Evolutionary conservation across 2,329 filamentous ascomycete species (phyloP), one percentile per base, ranked within the genome.

Genomic region (Fusarium pilosicola): DNA sequence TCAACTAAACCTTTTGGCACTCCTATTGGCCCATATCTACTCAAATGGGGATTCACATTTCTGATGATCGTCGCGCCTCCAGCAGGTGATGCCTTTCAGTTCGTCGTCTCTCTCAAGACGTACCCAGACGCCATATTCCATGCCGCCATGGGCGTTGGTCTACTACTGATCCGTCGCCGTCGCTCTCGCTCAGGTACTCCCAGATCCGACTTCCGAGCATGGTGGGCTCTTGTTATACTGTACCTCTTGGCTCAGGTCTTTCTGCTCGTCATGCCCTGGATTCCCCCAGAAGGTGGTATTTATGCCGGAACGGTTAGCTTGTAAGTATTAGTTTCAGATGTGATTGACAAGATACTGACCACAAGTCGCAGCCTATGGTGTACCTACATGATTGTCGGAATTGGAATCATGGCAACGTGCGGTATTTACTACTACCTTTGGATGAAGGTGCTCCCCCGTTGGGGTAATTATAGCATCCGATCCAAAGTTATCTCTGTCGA

Each of bases 251-350:
- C 90, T 1, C 88, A 92, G 54, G 63, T 90, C 0, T 93, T 90
- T 71, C 82, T 93, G 42, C 81, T 94, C 7, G 85, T 90, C 24
- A 92, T 93, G 86, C 92, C 92, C 0, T 94, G 92, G 92, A 91
- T 90, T 72, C 92, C 92, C 3, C 92, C 92, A 0, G 83, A 84
- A 2, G 86, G 84, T 1, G 92, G 92, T 0, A 83, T 84, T 0
- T 86, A 87, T 52, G 88, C 87, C 0, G 92, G 91, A 1, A 88
- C 91, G 58, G 91, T 93, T 3, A 91, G 88, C 57, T 94, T 94
- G 80, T 94, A 12, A 36, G 49, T 52, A 12, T 13, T 36, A 0
- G 18, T 18, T 39, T 39, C 36, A 20, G 6, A 39, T 39, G 18
- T 20, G 6, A 39, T 20, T 12, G 89, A 89, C 94, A 94, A 93